These are phyloP conservation scores for Abelmoschus esculentus DNA, from an alignment of 345 rosid genomes.

Conservation along the genomic window DNA sequence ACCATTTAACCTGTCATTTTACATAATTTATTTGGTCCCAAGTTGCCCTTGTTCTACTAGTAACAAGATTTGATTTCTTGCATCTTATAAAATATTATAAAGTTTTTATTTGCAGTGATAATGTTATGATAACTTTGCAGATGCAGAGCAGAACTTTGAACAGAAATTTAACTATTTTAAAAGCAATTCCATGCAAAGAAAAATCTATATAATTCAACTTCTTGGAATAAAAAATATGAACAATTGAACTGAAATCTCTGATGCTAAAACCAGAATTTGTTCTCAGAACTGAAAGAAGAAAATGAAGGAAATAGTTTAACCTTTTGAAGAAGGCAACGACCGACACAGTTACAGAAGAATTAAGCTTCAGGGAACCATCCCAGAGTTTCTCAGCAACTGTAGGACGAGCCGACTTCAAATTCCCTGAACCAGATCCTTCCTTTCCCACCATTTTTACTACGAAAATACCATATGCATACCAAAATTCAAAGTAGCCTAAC, in stretches of 20 bases:
- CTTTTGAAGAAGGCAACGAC: slow-evolving; percentile 32
- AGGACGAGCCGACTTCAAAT: slow-evolving; percentile 6
- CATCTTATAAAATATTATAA: not conserved
- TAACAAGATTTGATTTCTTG: not conserved
- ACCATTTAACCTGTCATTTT: not conserved
- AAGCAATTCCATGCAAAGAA: not conserved
- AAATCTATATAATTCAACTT: not conserved
- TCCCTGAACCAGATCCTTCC: slow-evolving; percentile 5
- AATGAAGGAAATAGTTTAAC: slow-evolving; percentile 12
- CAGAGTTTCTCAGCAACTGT: slow-evolving; percentile 24
- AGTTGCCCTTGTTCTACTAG: not conserved
- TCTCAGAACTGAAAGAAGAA: not conserved
- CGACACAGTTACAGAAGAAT: slow-evolving; percentile 23
- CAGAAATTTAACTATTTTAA: not conserved
- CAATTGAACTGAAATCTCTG: not conserved
- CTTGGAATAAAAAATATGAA: not conserved
- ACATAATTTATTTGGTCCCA: not conserved
- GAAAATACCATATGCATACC: not conserved
- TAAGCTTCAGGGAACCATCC: slow-evolving; percentile 29
- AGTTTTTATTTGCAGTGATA: not conserved
- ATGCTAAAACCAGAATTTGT: not conserved
- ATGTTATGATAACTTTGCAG: not conserved
- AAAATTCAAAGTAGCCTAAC: not conserved
- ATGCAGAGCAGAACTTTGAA: not conserved
- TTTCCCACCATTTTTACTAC: not conserved